Evolutionary conservation across 2,329 filamentous ascomycete genomes (phyloP), one percentile per base, ranked within the genome.

Genomic region (Verticillium longisporum): DNA sequence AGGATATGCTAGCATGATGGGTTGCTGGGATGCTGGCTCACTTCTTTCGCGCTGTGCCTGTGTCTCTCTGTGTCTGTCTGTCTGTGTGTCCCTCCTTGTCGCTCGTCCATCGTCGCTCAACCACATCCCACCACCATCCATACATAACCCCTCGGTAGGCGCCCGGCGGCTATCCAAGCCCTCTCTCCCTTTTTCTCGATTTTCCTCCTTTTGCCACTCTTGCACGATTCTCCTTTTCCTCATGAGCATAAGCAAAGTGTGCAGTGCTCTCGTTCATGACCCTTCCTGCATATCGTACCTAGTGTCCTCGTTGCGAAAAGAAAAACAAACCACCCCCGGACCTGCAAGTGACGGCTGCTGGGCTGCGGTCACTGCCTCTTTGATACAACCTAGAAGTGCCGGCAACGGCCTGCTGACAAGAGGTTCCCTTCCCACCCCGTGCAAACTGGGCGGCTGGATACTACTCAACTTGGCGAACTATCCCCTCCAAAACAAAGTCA

Each of bases 131-230:
- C 68, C 41, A 26, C 26, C 26, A 26, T 26, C 26, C 26, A 59
- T 56, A 81, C 79, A 80, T 81, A 82, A 81, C 75, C 71, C 69
- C 67, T 72, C 70, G 45, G 71, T 76, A 78, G 73, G 73, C 77
- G 77, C 79, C 78, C 76, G 68, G 45, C 68, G 62, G 65, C 66
- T 66, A 65, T 70, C 70, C 69, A 68, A 66, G 69, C 67, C 65
- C 67, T 26, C 33, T 10, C 41, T 50, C 66, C 68, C 71, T 63
- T 50, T 71, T 63, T 50, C 45, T 21, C 45, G 45, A 50, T 68
- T 68, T 73, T 69, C 71, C 70, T 72, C 71, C 68, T 77, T 78
- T 78, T 77, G 76, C 72, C 71, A 73, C 71, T 67, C 70, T 65
- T 71, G 65, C 45, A 50, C n/a, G 45, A 50, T 21, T 50, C 45